These are phyloP conservation scores for Hymenoscyphus fructigenus DNA, from an alignment of 2,329 filamentous ascomycete genomes.

Conservation along the genomic window DNA sequence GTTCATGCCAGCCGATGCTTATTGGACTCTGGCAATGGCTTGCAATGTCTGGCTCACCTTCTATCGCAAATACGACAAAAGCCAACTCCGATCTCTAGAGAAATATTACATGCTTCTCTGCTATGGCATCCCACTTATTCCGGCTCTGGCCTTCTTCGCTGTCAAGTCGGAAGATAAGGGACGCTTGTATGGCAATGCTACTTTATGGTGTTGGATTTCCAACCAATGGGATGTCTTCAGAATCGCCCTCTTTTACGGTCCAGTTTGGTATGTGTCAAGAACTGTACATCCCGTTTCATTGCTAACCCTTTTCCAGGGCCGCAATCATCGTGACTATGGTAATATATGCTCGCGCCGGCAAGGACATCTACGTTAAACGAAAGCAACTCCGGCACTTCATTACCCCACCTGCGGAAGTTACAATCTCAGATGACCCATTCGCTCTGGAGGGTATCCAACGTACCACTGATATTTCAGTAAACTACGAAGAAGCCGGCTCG, in stretches of 20 bases:
- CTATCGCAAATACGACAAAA: conserved; percentile 68
- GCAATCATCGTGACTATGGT: conserved; percentile 59
- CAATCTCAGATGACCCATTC: conserved; percentile 25
- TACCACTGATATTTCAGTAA: conserved; percentile 66
- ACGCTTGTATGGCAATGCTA: conserved; percentile 71
- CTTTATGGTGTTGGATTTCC: conserved; percentile 79
- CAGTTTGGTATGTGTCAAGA: conserved; percentile 56
- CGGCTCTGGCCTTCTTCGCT: conserved; percentile 67
- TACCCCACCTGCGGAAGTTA: conserved; percentile 39
- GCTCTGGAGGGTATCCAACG: conserved; percentile 40
- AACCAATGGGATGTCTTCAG: conserved; percentile 68
- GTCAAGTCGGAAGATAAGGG: conserved; percentile 52
- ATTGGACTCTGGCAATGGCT: conserved; percentile 81
- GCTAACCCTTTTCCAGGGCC: conserved; percentile 46
- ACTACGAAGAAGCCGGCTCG: conserved; percentile 32
- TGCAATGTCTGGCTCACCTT: conserved; percentile 82
- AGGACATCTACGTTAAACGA: conserved; percentile 66
- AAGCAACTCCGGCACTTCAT: conserved; percentile 58
- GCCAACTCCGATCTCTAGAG: conserved; percentile 65
- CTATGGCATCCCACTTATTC: conserved; percentile 71
- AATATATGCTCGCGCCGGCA: conserved; percentile 66
- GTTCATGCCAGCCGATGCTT: conserved; percentile 75
- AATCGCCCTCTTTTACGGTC: conserved; percentile 72
- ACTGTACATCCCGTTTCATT: background rate
- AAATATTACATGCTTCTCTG: conserved; percentile 67